phyloP scores from a whole-genome alignment of 2,329 filamentous ascomycete species.

The Sporothrix euskadiensis region DNA sequence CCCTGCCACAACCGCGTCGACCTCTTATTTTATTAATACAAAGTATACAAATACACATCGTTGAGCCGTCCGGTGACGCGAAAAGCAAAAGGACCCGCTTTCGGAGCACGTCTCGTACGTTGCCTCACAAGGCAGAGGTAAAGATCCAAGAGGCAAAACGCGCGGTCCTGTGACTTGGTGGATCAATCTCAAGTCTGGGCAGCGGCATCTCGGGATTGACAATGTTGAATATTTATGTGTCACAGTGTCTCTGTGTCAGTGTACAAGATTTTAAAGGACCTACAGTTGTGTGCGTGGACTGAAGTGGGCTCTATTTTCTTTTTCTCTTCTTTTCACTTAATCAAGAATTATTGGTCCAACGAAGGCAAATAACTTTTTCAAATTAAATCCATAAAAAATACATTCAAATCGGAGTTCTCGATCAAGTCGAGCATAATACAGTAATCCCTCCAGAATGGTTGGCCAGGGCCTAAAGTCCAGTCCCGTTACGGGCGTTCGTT shows the following conservation, averaged over 20 bases:
- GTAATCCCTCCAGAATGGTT: neutral
- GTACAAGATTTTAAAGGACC: too few species aligned
- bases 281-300: neutral
- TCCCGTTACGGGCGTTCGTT: neutral
- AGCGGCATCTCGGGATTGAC: neutral
- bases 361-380: neutral
- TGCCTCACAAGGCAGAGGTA: neutral
- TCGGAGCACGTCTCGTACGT: neutral
- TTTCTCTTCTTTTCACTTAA: neutral
- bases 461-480: neutral
- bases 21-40: neutral
- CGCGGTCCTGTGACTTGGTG: slow-evolving; percentile 18
- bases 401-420: neutral
- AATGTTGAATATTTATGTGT: too few species aligned
- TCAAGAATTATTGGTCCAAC: neutral
- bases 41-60: neutral
- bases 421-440: neutral
- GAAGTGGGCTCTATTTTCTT: neutral
- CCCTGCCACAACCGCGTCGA: neutral
- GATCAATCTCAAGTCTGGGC: neutral
- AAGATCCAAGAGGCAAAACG: neutral
- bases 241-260: too few species aligned
- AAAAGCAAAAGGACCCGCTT: neutral
- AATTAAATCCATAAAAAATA: neutral
- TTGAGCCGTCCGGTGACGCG: neutral